Conservation (phyloP, 2,329 filamentous ascomycete genomes). For the Clarireedia sp. region DNA sequence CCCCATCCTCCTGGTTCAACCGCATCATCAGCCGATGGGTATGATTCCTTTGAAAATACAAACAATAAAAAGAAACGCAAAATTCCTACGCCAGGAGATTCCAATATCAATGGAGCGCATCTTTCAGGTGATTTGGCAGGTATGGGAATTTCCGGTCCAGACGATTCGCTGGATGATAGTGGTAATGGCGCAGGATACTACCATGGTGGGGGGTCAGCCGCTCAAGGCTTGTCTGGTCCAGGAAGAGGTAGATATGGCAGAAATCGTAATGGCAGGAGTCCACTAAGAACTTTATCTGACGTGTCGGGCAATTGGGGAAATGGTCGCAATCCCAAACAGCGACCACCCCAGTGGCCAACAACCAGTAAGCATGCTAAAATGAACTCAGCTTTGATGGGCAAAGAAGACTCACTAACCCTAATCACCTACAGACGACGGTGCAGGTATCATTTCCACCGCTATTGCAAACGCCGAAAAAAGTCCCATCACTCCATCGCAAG, state of each 20-base stretch:
- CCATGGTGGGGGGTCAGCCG: conserved; percentile 45
- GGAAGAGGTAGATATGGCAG: conserved; percentile 80
- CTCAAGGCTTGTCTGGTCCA: conserved; percentile 72
- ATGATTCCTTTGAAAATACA: conserved; percentile 95
- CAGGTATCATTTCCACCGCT: conserved; percentile 88
- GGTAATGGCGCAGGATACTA: conserved; percentile 40
- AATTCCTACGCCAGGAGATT: conserved; percentile 80
- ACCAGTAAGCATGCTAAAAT: conserved; percentile 22
- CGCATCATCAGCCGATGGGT: conserved; percentile 70
- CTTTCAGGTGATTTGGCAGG: conserved; percentile 57
- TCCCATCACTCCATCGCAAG: conserved; percentile 47
- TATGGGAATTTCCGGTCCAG: conserved; percentile 48
- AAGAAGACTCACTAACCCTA: conserved; percentile 24
- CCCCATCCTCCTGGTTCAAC: conserved; percentile 57
- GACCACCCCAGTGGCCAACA: conserved; percentile 27
- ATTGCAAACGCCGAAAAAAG: conserved; percentile 75
- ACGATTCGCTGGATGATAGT: conserved; percentile 36
- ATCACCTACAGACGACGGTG: conserved; percentile 41
- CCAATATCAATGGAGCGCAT: conserved; percentile 35
- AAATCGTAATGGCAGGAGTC: conserved; percentile 51
- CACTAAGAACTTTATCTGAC: conserved; percentile 52
- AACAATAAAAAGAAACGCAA: conserved; percentile 99
- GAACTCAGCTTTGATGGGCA: neutral
- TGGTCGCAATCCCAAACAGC: conserved; percentile 26
- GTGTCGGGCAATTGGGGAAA: conserved; percentile 33